Conservation (phyloP, 805 yeast genomes). For the Ogataea glucozyma region DNA sequence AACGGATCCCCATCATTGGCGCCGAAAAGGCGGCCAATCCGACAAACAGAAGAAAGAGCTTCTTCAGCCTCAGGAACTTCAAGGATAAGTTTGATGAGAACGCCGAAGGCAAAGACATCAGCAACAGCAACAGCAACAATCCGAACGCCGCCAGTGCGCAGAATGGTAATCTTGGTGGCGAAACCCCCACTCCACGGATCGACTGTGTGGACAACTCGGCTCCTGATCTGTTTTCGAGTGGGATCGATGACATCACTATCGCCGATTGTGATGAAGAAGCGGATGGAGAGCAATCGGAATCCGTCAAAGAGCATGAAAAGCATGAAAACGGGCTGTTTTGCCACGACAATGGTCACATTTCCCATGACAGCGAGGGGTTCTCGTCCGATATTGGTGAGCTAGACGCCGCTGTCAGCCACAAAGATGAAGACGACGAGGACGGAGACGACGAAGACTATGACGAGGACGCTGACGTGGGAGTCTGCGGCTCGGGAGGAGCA, state of each 20-base stretch:
- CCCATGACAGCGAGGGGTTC: not conserved
- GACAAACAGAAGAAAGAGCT: slow-evolving; percentile 17
- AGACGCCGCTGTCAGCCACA: slow-evolving; percentile 5
- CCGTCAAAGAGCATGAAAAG: no score
- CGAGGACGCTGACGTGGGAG: not conserved
- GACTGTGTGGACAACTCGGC: slow-evolving; percentile 13
- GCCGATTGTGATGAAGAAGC: not conserved
- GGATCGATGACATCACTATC: slow-evolving; percentile 9
- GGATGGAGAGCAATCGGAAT: no score
- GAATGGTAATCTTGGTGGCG: not conserved
- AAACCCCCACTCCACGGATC: slow-evolving; percentile 15
- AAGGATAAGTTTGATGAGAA: slow-evolving; percentile 14
- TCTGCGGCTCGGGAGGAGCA: no score
- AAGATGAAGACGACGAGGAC: not conserved
- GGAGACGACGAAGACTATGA: not conserved
- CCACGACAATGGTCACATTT: slow-evolving; percentile 1
- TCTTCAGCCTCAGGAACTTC: slow-evolving; percentile 18
- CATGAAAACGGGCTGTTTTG: slow-evolving; percentile 5
- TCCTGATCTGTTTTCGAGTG: slow-evolving; percentile 10
- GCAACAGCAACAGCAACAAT: not conserved
- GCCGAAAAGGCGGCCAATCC: slow-evolving; percentile 3
- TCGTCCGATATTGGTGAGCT: slow-evolving; percentile 6
- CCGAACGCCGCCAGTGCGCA: not conserved
- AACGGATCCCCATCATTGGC: slow-evolving; percentile 3
- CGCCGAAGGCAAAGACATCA: not conserved